Base-by-base conservation (phyloP, 345 rosid species). In the Arabis hirsuta region DNA sequence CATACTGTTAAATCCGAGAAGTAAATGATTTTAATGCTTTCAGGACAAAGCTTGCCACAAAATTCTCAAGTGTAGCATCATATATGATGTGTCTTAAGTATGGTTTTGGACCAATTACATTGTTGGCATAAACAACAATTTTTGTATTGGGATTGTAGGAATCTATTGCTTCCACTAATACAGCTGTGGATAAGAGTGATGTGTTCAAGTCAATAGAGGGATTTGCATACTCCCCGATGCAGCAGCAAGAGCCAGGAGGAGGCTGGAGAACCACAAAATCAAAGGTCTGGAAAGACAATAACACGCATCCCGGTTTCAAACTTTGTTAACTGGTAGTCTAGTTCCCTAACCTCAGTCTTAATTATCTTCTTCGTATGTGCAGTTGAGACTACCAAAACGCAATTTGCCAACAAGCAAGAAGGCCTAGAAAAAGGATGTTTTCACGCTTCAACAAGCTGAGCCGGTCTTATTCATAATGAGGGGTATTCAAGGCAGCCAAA, bases 201-300 rank as follows among this genome's bases (percentile, higher is more conserved):
- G 62, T 59, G 55, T 72, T 85, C 4, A 81, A 78, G 70, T 68
- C 86, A 81, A 82, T 87, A 48, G 89, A 82, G 7, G 80, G 63
- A 54, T 91, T 89, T 78, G 58, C 96, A 22, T 91, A 78, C 68
- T 78, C 87, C 20, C 86, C 88, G 4, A 76, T 12, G 31, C 80
- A 72, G 51, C 75, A 78, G 43, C 56, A 74, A 60, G 76, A 54
- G 29, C 64, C 80, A 22, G 88, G 85, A 41, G 96, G 82, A 39
- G 98, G 96, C 50, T 91, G 98, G 97, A 90, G 99, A 64, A 82
- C 86, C 36, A 91, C 98, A 27, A 86, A 81, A 82, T 72, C 96
- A 50, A 88, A 95, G 91, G 93, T 89, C 13, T 45, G 56, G 31
- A 45, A 36, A 26, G 51, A 26, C 20, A 20, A 55, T 14, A 68